Percentiles rank a stretch among this genome's conserved stretches.
Conservation (phyloP, 2,329 filamentous ascomycete species). For the Colletotrichum brevisporum region DNA sequence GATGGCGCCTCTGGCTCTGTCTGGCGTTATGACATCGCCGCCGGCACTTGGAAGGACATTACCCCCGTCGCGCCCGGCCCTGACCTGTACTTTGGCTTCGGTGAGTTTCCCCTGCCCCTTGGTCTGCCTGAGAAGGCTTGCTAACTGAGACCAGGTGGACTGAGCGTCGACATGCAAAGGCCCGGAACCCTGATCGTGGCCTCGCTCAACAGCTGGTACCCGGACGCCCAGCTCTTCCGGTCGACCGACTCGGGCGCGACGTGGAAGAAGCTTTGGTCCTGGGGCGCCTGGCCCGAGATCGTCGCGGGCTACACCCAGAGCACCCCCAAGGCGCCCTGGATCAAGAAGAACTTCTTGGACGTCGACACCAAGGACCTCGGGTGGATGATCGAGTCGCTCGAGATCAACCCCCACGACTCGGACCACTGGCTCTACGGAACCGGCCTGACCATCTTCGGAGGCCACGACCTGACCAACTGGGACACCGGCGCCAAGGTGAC, state of each 20-base stretch:
- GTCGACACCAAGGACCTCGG: slow-evolving; percentile 65
- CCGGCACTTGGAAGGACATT: slow-evolving; percentile 67
- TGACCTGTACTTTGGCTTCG: slow-evolving; percentile 68
- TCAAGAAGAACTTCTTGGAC: slow-evolving; percentile 64
- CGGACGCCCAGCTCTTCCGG: slow-evolving; percentile 69
- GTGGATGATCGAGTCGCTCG: slow-evolving; percentile 73
- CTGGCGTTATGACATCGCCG: slow-evolving; percentile 67
- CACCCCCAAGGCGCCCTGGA: slow-evolving; percentile 66
- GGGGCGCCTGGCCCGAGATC: slow-evolving; percentile 60
- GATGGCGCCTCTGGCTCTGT: slow-evolving; percentile 68
- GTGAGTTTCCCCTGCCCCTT: slow-evolving; percentile 42
- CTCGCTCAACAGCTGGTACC: slow-evolving; percentile 71
- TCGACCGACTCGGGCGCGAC: slow-evolving; percentile 68
- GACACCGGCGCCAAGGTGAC: slow-evolving; percentile 58
- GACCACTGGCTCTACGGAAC: slow-evolving; percentile 74
- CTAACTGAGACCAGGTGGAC: slow-evolving; percentile 49
- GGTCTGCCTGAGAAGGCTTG: background rate
- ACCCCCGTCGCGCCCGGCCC: slow-evolving; percentile 63
- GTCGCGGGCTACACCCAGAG: slow-evolving; percentile 63
- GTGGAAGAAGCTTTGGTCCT: slow-evolving; percentile 69
- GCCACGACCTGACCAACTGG: slow-evolving; percentile 69
- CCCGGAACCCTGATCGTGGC: slow-evolving; percentile 71
- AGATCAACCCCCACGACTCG: slow-evolving; percentile 71
- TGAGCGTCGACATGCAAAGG: slow-evolving; percentile 66
- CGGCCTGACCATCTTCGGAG: slow-evolving; percentile 67